phyloP scores from a whole-genome alignment of 306 rosid species.

The Cucurbita moschata region DNA sequence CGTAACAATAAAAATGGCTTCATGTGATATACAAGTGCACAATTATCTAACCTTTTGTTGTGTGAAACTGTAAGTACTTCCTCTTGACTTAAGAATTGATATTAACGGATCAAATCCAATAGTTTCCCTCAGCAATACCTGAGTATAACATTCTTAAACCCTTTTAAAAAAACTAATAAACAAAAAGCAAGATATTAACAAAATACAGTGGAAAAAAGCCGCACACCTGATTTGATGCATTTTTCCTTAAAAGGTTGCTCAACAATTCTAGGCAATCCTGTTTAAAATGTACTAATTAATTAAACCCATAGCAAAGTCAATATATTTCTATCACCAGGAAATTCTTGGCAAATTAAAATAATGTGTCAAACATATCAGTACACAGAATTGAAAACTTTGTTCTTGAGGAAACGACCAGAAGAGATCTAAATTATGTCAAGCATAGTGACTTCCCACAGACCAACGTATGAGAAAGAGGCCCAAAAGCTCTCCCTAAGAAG shows the following conservation, averaged over 20 bases:
- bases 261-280: conserved; percentile 90
- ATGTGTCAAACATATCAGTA: neutral
- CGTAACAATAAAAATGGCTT: neutral
- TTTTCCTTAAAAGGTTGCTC: conserved; percentile 68
- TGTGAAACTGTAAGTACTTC: conserved; percentile 56
- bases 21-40: conserved; percentile 14
- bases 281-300: conserved; percentile 8
- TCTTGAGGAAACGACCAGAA: neutral
- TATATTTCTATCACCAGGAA: neutral
- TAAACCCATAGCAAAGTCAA: conserved; percentile 10
- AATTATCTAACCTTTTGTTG: conserved; percentile 85
- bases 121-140: conserved; percentile 84
- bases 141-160: conserved; percentile 12
- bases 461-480: neutral
- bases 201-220: conserved; percentile 5
- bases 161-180: conserved; percentile 7
- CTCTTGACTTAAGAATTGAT: conserved; percentile 64
- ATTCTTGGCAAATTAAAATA: neutral
- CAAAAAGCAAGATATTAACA: neutral
- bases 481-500: neutral
- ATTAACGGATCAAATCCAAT: conserved; percentile 69
- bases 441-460: neutral
- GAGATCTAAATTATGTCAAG: neutral
- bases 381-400: neutral
- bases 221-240: conserved; percentile 77